phyloP scores from a whole-genome alignment of 1,284 basidiomycete species.

The Ustilago lituana region DNA sequence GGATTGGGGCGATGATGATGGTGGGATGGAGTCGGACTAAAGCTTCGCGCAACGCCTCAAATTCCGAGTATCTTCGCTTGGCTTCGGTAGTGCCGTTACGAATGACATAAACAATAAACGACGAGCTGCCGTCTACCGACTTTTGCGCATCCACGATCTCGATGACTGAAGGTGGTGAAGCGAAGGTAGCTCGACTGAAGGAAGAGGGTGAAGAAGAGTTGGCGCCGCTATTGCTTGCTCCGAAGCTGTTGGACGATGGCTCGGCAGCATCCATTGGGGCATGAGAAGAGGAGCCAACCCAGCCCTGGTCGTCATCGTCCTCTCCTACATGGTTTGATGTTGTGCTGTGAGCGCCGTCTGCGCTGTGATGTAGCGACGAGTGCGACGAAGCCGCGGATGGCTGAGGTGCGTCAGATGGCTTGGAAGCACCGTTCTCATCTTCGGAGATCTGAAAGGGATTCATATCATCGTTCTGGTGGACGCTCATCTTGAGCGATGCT shows the following conservation, averaged over 20 bases:
- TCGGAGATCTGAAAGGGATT: slow-evolving; percentile 51
- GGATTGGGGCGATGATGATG: slow-evolving; percentile 95
- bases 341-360: not conserved
- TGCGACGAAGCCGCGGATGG: slow-evolving; percentile 20
- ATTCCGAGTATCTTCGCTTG: slow-evolving; percentile 93
- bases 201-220: slow-evolving; percentile 18
- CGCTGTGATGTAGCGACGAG: slow-evolving; percentile 12
- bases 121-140: slow-evolving; percentile 80
- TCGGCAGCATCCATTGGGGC: slow-evolving; percentile 16
- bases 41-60: slow-evolving; percentile 87
- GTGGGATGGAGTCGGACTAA: slow-evolving; percentile 92
- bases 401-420: slow-evolving; percentile 3
- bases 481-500: slow-evolving; percentile 34
- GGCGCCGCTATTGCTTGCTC: not conserved
- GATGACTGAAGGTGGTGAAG: slow-evolving; percentile 40
- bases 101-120: slow-evolving; percentile 95
- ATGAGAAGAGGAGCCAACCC: slow-evolving; percentile 33
- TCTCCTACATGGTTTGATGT: slow-evolving; percentile 9
- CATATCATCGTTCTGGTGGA: slow-evolving; percentile 21
- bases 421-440: slow-evolving; percentile 22
- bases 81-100: slow-evolving; percentile 84
- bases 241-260: not conserved
- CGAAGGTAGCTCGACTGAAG: slow-evolving; percentile 22
- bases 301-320: slow-evolving; percentile 39
- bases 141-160: slow-evolving; percentile 84